Percentiles rank a stretch among this genome's conserved stretches.
Conservation (phyloP, 2,329 filamentous ascomycete species). For the Aspergillus sp. region DNA sequence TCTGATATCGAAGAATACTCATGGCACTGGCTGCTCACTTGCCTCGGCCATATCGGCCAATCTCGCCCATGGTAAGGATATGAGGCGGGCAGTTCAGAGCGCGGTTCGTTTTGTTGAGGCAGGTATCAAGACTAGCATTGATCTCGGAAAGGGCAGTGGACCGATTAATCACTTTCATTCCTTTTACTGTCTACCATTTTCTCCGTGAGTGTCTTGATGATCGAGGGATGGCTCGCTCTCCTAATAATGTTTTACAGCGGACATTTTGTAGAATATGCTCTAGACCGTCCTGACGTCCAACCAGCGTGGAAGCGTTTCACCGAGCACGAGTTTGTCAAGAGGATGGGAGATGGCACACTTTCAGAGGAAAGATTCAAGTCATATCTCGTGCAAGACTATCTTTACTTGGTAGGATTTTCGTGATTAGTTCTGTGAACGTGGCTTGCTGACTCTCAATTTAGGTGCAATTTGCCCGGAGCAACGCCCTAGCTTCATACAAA, state of each 20-base stretch:
- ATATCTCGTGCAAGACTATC: conserved; percentile 89
- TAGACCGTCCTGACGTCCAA: conserved; percentile 73
- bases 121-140: conserved; percentile 59
- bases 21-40: conserved; percentile 92
- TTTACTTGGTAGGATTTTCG: conserved; percentile 68
- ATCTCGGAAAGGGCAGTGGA: conserved; percentile 61
- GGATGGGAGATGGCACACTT: conserved; percentile 73
- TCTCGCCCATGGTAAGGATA: conserved; percentile 53
- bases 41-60: conserved; percentile 73
- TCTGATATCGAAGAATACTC: conserved; percentile 75
- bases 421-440: neutral
- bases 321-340: conserved; percentile 78
- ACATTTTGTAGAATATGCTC: conserved; percentile 79
- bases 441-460: conserved; percentile 36
- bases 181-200: conserved; percentile 60
- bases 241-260: conserved; percentile 52
- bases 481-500: conserved; percentile 84
- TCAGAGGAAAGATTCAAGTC: conserved; percentile 77
- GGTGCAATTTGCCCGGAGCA: conserved; percentile 85
- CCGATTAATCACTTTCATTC: conserved; percentile 71
- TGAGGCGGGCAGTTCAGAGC: conserved; percentile 54
- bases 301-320: conserved; percentile 74
- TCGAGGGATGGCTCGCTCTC: no score
- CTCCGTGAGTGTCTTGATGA: conserved; percentile 47
- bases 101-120: conserved; percentile 64